Base-by-base conservation (phyloP, 2,329 filamentous ascomycete species). In the Diplocarpon mali region DNA sequence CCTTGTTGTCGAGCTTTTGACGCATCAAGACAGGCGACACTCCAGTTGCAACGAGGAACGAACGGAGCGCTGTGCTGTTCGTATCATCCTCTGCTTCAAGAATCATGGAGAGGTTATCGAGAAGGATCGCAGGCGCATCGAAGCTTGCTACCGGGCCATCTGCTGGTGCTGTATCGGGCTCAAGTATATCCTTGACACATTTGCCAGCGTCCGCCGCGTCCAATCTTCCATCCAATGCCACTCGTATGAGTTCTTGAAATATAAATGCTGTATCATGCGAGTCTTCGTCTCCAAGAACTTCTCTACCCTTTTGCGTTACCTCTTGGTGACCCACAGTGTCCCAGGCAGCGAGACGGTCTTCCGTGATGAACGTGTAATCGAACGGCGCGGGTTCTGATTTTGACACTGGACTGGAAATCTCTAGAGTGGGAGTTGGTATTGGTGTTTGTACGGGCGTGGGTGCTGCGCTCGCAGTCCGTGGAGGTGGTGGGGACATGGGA, bases 161-260 rank as follows among this genome's bases (percentile, higher is more conserved):
- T 42, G 72, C 69, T 28, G 57, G 48, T 1, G 69, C 65, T 46
- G 67, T 63, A 49, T 76, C 69, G 45, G 74, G 68, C 14, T 73
- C 75, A 28, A 93, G 67, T 20, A 95, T 83, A 48, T 88, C 78
- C 57, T 80, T 83, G 46, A 95, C 73, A 45, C 80, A 75, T 15
- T 65, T 67, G 20, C 89, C 90, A 38, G 85, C 80, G 56, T 89
- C 83, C 5, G 65, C 61, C 2, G 85, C 70, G 32, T 75, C 70
- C 37, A 95, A 64, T 39, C 80, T 75, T 35, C 72, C 74, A 57
- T 87, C 80, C 11, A 93, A 66, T 14, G 82, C 80, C 29, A 85
- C 79, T 49, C 82, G 79, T 30, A 92, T 75, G 31, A 95, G 75
- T 62, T 98, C 92, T 65, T 95, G 86, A 54, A 89, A 87, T 16